Percentiles rank a stretch among this genome's conserved stretches.
Evolutionary conservation across 1,284 basidiomycete genomes (phyloP).

Genomic region (Cryptococcus deneoformans): DNA sequence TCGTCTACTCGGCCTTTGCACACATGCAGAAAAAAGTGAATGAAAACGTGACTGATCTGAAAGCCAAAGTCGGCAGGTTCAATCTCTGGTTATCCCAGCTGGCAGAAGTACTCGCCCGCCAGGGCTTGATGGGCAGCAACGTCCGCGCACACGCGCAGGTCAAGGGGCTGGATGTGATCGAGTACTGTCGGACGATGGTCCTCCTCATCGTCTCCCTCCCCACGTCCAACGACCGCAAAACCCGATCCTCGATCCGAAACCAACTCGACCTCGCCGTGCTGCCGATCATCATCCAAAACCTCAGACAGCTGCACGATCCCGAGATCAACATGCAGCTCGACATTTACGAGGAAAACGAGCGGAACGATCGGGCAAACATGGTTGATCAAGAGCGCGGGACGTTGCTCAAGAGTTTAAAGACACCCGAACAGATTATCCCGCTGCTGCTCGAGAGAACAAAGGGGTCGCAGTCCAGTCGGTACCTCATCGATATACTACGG

Average conservation of each 20-base stretch:
- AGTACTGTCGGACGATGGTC: slow-evolving; percentile 39
- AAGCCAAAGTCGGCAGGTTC: slow-evolving; percentile 67
- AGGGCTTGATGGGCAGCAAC: slow-evolving; percentile 91
- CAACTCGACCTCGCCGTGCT: slow-evolving; percentile 89
- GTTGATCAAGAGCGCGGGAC: slow-evolving; percentile 73
- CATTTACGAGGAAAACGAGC: slow-evolving; percentile 64
- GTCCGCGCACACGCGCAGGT: slow-evolving; percentile 94
- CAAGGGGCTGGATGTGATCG: slow-evolving; percentile 47
- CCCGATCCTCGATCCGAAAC: slow-evolving; percentile 48
- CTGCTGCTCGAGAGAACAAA: slow-evolving; percentile 71
- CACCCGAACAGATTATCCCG: slow-evolving; percentile 83
- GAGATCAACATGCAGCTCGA: slow-evolving; percentile 67
- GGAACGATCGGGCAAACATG: slow-evolving; percentile 75
- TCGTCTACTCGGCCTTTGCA: slow-evolving; percentile 54
- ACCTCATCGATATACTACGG: slow-evolving; percentile 89
- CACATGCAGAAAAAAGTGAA: slow-evolving; percentile 42
- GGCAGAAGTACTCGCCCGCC: slow-evolving; percentile 71
- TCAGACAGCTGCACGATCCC: slow-evolving; percentile 60
- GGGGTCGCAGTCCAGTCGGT: slow-evolving; percentile 68
- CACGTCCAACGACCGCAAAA: slow-evolving; percentile 39
- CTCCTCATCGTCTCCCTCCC: slow-evolving; percentile 21
- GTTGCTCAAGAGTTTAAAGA: slow-evolving; percentile 71
- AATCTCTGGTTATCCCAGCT: slow-evolving; percentile 88
- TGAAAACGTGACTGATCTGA: slow-evolving; percentile 26
- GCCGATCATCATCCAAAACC: slow-evolving; percentile 67